Percentiles rank a stretch among this genome's conserved stretches.
Conservation (phyloP, 2,329 filamentous ascomycete species). For the Fusarium sp. region DNA sequence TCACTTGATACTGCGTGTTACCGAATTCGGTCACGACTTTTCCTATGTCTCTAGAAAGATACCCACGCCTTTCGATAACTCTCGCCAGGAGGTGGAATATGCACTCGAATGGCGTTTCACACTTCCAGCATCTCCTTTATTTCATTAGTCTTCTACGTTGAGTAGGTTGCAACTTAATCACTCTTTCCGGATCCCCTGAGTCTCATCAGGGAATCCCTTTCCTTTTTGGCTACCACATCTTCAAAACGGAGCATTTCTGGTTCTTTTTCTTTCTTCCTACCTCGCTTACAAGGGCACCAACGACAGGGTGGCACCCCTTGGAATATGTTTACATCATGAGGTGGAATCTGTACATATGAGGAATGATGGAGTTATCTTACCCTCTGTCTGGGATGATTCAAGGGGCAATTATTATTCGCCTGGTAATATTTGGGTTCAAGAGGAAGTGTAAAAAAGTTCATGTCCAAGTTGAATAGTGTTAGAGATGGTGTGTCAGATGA, state of each 20-base stretch:
- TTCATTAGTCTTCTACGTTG: neutral
- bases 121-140: conserved; percentile 28
- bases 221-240: neutral
- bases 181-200: conserved; percentile 1
- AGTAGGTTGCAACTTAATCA: conserved; percentile 23
- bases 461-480: neutral
- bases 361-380: conserved; percentile 16
- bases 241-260: conserved; percentile 10
- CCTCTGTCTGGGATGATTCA: conserved; percentile 9
- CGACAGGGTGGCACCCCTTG: neutral
- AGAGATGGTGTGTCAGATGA: neutral
- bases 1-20: neutral
- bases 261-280: neutral
- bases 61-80: conserved; percentile 41
- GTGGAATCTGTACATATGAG: conserved; percentile 41
- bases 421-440: conserved; percentile 12
- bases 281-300: conserved; percentile 12
- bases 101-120: conserved; percentile 29
- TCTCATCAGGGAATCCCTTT: neutral
- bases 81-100: conserved; percentile 41
- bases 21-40: conserved; percentile 20
- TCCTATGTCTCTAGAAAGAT: conserved; percentile 37
- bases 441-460: conserved; percentile 1
- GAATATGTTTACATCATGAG: conserved; percentile 39
- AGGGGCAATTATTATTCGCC: conserved; percentile 8